A percentile compares a stretch with the other conserved stretches of the same genome.
Evolutionary conservation across 2,329 filamentous ascomycete species (phyloP).

Genomic region (Albifimbria verrucaria): DNA sequence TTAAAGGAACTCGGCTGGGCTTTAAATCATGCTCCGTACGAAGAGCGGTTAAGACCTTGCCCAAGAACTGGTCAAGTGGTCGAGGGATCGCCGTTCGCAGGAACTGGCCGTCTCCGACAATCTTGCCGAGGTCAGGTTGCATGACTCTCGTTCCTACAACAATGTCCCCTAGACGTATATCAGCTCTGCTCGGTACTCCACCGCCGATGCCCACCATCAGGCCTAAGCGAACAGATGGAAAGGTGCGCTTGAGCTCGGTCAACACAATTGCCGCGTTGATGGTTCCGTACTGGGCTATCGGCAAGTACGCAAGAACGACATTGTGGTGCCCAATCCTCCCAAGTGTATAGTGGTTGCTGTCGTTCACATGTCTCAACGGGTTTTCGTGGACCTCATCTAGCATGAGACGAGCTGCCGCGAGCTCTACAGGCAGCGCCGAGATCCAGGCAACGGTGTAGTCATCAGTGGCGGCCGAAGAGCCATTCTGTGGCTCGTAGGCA

Average conservation of each 20-base stretch:
- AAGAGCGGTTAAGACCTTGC: no score
- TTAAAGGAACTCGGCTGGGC: no score
- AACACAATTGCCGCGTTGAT: constrained; percentile 10
- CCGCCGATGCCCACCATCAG: constrained; percentile 20
- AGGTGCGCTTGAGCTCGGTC: constrained; percentile 4
- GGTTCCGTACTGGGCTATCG: constrained; percentile 2
- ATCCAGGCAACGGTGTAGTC: constrained; percentile 22
- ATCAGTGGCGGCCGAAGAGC: no score
- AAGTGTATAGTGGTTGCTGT: constrained; percentile 13
- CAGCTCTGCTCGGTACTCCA: constrained; percentile 9
- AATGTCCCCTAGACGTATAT: constrained; percentile 19
- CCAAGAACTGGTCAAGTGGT: background rate
- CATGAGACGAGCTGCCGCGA: constrained; percentile 13
- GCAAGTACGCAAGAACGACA: constrained; percentile 13
- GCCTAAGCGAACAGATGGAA: background rate
- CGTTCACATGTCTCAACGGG: constrained; percentile 5
- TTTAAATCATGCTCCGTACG: no score
- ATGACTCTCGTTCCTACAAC: background rate
- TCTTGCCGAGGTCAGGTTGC: constrained; percentile 1
- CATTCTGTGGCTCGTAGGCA: no score
- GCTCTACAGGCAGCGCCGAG: constrained; percentile 16
- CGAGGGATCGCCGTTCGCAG: background rate
- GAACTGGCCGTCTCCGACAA: background rate
- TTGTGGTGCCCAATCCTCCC: constrained; percentile 12
- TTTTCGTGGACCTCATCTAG: constrained; percentile 14